Evolutionary conservation across 2,329 filamentous ascomycete genomes (phyloP).

Genomic region (Alternaria panax): DNA sequence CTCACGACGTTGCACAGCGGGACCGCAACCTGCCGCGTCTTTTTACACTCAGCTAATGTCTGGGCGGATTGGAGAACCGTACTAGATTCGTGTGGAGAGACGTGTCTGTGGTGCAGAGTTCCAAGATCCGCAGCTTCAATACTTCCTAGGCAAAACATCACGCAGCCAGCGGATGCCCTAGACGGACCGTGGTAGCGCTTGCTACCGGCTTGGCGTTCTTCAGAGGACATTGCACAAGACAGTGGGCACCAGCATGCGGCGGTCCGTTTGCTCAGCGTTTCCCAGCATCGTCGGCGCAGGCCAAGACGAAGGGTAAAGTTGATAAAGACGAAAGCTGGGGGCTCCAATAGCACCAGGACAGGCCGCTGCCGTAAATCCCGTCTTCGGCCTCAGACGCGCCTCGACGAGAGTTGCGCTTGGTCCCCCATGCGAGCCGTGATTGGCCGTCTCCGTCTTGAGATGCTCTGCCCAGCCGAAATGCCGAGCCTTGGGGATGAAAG

Average conservation of each 20-base stretch:
- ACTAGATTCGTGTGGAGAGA: conserved; percentile 10
- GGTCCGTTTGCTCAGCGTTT: conserved; percentile 11
- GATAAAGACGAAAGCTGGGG: conserved; percentile 5
- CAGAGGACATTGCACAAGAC: conserved; percentile 2
- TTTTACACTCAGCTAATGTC: conserved; percentile 7
- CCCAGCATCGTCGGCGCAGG: conserved; percentile 18
- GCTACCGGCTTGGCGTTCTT: conserved; percentile 9
- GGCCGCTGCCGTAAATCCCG: conserved; percentile 34
- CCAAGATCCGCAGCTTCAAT: conserved; percentile 9
- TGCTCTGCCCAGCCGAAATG: conserved; percentile 29
- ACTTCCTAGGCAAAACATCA: conserved; percentile 12
- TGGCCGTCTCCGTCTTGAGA: conserved; percentile 26
- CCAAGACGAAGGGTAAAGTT: conserved; percentile 12
- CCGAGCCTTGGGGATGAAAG: conserved; percentile 39
- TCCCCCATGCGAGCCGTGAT: conserved; percentile 24
- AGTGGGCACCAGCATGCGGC: neutral
- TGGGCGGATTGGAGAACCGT: conserved; percentile 2
- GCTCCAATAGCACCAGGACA: conserved; percentile 10
- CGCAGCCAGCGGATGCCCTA: conserved; percentile 26
- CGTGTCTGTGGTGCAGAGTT: conserved; percentile 12
- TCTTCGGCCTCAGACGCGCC: conserved; percentile 34
- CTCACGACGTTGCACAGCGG: conserved; percentile 15
- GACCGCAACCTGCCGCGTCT: conserved; percentile 2
- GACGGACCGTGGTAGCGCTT: conserved; percentile 25
- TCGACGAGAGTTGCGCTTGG: conserved; percentile 12